Evolutionary conservation across 139 green algal species (phyloP).

Genomic region (Mesostigma viride): DNA sequence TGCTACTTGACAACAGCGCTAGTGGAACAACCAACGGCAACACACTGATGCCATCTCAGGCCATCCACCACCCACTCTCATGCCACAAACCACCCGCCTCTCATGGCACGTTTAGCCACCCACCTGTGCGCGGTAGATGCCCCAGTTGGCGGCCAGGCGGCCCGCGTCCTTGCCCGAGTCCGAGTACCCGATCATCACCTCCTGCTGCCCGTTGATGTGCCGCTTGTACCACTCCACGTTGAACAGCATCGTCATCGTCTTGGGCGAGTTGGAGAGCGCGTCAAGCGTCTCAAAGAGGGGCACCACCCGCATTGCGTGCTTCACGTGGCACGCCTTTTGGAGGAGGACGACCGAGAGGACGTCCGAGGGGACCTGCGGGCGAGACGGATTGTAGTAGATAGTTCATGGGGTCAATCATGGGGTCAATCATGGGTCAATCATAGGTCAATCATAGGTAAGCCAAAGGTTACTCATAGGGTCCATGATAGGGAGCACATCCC

Average conservation of each 20-base stretch:
- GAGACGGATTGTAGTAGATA: no score
- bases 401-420: no score
- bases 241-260: slow-evolving; percentile 36
- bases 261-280: slow-evolving; percentile 62
- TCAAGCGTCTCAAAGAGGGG: slow-evolving; percentile 93
- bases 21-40: no score
- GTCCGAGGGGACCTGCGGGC: slow-evolving; percentile 67
- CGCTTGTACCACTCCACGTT: slow-evolving; percentile 41
- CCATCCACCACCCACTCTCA: no score
- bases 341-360: slow-evolving; percentile 90
- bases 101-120: no score
- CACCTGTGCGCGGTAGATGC: slow-evolving; percentile 64
- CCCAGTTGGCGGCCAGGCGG: slow-evolving; percentile 80
- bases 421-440: no score
- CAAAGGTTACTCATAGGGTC: no score
- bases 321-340: slow-evolving; percentile 61
- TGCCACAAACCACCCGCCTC: no score
- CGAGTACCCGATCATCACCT: slow-evolving; percentile 94
- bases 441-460: no score
- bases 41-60: no score
- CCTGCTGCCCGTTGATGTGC: slow-evolving; percentile 58
- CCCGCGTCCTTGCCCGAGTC: slow-evolving; percentile 95
- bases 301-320: slow-evolving; percentile 61
- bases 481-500: no score
- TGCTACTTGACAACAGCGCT: no score